Evolutionary conservation across 2,329 filamentous ascomycete species (phyloP).

Genomic region (Rhynchosporium secalis): DNA sequence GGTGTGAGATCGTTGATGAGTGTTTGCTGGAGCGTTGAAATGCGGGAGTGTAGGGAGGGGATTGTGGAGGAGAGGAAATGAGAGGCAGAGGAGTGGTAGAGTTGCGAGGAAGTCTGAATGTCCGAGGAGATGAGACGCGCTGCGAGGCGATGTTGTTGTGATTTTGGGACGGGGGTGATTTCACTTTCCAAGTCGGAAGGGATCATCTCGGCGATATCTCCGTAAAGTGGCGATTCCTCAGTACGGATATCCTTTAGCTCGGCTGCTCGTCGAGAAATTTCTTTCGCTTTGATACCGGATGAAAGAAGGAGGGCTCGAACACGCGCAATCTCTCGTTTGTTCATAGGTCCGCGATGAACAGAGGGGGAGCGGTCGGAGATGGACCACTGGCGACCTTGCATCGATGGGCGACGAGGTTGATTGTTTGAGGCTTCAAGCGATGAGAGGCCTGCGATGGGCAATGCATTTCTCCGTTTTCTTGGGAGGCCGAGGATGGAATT

Average conservation of each 20-base stretch:
- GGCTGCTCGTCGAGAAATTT: constrained; percentile 66
- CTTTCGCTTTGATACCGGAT: constrained; percentile 86
- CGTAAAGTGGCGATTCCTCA: constrained; percentile 24
- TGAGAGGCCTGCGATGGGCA: constrained; percentile 49
- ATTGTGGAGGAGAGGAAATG: constrained; percentile 55
- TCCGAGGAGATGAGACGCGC: constrained; percentile 50
- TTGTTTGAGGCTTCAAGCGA: constrained; percentile 40
- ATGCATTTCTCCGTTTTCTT: constrained; percentile 39
- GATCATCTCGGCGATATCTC: constrained; percentile 31
- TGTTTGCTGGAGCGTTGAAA: constrained; percentile 48
- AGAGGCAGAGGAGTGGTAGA: constrained; percentile 55
- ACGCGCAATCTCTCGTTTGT: constrained; percentile 76
- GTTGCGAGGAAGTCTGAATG: constrained; percentile 48
- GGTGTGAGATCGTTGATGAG: constrained; percentile 48
- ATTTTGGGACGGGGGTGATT: constrained; percentile 29
- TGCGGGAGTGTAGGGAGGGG: constrained; percentile 49
- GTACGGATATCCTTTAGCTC: constrained; percentile 33
- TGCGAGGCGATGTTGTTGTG: constrained; percentile 47
- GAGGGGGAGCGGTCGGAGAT: constrained; percentile 48
- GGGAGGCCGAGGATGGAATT: constrained; percentile 40
- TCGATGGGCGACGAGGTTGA: constrained; percentile 27
- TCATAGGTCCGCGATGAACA: constrained; percentile 48
- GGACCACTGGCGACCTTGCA: constrained; percentile 50
- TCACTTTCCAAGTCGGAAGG: constrained; percentile 13
- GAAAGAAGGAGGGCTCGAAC: constrained; percentile 74